These are phyloP conservation scores for Stereocaulon alpinum DNA, from an alignment of 495 filamentous ascomycete genomes.

Conservation along the genomic window DNA sequence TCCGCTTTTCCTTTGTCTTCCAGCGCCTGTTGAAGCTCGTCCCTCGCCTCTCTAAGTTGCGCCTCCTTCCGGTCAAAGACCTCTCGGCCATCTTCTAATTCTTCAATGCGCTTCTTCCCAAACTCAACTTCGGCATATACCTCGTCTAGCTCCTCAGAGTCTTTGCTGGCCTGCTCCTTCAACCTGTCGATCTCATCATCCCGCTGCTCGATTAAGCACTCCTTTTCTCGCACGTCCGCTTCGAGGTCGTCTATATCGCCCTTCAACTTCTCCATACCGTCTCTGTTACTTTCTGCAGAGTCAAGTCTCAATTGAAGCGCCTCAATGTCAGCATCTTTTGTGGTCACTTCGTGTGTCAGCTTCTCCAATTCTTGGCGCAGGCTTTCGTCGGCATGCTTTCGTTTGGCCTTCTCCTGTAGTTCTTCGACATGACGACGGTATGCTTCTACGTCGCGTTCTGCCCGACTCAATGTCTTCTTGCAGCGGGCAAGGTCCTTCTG, in stretches of 20 bases:
- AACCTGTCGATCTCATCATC: conserved; percentile 56
- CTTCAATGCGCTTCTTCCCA: conserved; percentile 46
- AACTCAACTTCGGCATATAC: conserved; percentile 43
- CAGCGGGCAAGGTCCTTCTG: conserved; percentile 74
- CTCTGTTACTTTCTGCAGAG: conserved; percentile 37
- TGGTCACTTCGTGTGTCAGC: conserved; percentile 48
- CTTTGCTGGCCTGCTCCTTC: conserved; percentile 43
- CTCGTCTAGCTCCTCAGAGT: conserved; percentile 41
- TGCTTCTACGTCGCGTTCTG: conserved; percentile 70
- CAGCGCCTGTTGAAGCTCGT: conserved; percentile 52
- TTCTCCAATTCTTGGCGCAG: conserved; percentile 50
- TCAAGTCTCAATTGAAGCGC: conserved; percentile 38
- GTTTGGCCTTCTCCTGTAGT: conserved; percentile 64
- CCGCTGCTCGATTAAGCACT: conserved; percentile 51
- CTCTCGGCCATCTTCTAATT: conserved; percentile 45
- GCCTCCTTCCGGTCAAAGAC: conserved; percentile 38
- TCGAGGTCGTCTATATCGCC: conserved; percentile 62
- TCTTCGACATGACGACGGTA: conserved; percentile 71
- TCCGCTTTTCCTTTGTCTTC: conserved; percentile 45
- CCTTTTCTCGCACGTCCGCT: conserved; percentile 53
- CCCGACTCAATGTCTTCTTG: conserved; percentile 63
- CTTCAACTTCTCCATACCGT: conserved; percentile 51
- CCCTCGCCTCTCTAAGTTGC: conserved; percentile 46
- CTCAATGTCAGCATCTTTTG: conserved; percentile 42
- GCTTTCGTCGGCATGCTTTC: conserved; percentile 57